phyloP scores from a whole-genome alignment of 768 basidiomycete genomes.

The Symmetrospora coprosmae region DNA sequence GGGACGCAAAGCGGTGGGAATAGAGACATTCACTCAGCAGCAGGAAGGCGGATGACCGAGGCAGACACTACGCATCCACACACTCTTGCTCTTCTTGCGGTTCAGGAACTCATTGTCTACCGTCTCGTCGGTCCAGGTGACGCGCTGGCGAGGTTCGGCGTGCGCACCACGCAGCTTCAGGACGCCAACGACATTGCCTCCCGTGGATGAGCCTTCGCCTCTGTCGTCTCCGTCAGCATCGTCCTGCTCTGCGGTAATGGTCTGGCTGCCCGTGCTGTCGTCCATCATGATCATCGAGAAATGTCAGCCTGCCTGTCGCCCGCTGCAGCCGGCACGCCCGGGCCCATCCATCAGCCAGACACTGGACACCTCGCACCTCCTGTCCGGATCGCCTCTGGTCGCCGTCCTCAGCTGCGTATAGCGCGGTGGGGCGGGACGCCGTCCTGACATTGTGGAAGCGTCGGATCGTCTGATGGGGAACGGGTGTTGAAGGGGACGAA shows the following conservation, averaged over 20 bases:
- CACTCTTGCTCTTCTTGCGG: slow-evolving; percentile 22
- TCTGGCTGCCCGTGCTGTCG: slow-evolving; percentile 13
- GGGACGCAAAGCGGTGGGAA: no score
- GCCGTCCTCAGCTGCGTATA: slow-evolving; percentile 9
- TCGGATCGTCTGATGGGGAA: no score
- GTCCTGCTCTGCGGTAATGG: slow-evolving; percentile 1
- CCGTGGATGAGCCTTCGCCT: not conserved
- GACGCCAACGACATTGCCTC: slow-evolving; percentile 10
- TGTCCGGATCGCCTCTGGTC: slow-evolving; percentile 1
- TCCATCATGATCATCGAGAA: not conserved
- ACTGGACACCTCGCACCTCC: not conserved
- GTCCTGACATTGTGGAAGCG: no score
- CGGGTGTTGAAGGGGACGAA: no score
- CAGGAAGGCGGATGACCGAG: not conserved
- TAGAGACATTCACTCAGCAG: not conserved
- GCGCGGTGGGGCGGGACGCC: slow-evolving; percentile 3
- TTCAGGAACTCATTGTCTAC: slow-evolving; percentile 20
- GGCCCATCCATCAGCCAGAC: not conserved
- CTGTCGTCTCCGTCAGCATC: not conserved
- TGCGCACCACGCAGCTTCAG: slow-evolving; percentile 4
- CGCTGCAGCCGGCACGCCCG: not conserved
- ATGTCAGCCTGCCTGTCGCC: not conserved
- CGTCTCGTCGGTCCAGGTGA: slow-evolving; percentile 11
- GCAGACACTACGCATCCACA: no score
- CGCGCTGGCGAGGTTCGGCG: not conserved